phyloP scores from a whole-genome alignment of 108 stramenopile genomes.

The Heterococcus sp. region DNA sequence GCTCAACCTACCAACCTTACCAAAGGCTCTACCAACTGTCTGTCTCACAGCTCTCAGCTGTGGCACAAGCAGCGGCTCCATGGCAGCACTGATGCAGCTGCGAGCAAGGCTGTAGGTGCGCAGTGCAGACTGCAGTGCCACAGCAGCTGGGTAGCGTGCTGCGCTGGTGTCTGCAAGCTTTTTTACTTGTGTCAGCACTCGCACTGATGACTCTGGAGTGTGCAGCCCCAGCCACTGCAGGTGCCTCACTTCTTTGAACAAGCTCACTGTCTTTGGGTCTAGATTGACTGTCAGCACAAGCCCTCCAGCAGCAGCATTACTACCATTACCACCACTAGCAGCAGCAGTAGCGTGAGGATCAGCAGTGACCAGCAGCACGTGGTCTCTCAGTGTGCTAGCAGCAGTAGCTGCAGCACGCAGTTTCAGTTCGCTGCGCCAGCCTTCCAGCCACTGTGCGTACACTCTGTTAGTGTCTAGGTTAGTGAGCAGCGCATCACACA shows the following conservation, averaged over 20 bases:
- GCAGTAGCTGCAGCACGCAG: conserved; percentile 48
- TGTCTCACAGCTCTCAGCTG: conserved; percentile 19
- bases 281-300: conserved; percentile 73
- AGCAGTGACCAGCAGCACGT: no score
- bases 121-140: conserved; percentile 82
- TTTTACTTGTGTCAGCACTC: conserved; percentile 54
- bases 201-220: conserved; percentile 61
- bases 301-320: background rate
- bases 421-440: conserved; percentile 38
- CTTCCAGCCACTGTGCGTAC: background rate
- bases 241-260: conserved; percentile 90
- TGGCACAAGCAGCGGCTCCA: conserved; percentile 32
- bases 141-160: conserved; percentile 55
- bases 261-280: conserved; percentile 78
- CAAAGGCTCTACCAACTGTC: background rate
- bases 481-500: conserved; percentile 82
- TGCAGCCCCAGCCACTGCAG: conserved; percentile 89
- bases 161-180: conserved; percentile 47
- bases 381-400: background rate
- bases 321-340: no score
- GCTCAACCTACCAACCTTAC: conserved; percentile 53
- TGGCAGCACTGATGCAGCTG: background rate
- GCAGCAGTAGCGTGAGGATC: no score
- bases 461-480: conserved; percentile 77
- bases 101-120: conserved; percentile 60